Percentiles rank a stretch among this genome's conserved stretches.
Conservation (phyloP, 208 protist species). For the Trypanosoma mega region DNA sequence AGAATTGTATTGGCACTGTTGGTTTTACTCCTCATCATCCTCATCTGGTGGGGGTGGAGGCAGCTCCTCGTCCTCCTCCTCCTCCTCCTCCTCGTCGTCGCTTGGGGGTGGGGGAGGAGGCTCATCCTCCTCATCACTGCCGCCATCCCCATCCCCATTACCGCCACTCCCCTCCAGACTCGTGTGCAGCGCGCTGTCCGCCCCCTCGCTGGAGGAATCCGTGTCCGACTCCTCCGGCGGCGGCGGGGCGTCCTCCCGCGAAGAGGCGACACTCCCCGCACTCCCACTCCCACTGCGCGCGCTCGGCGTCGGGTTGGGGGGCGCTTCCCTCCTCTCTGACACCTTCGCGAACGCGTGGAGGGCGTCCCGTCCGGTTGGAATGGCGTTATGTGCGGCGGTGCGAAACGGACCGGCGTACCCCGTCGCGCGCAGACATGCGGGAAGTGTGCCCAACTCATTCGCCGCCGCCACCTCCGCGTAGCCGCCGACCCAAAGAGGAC, state of each 20-base stretch:
- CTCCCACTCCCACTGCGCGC: too few species aligned
- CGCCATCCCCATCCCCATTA: background rate
- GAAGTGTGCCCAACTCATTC: constrained; percentile 16
- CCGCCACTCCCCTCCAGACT: background rate
- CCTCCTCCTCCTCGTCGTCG: background rate
- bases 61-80: constrained; percentile 1
- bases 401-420: constrained; percentile 19
- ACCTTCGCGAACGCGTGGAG: too few species aligned
- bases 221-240: background rate
- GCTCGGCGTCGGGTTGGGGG: too few species aligned
- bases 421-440: constrained; percentile 9
- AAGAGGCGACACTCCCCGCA: background rate
- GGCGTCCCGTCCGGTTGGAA: background rate
- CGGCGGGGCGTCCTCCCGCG: background rate
- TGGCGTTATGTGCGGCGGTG: background rate
- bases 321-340: too few species aligned
- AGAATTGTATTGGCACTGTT: too few species aligned
- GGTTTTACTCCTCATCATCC: constrained; percentile 11
- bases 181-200: background rate
- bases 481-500: constrained; percentile 17
- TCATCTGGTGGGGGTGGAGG: constrained; percentile 10
- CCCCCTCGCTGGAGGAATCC: too few species aligned
- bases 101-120: constrained; percentile 7
- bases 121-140: constrained; percentile 1
- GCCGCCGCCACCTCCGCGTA: constrained; percentile 16